A percentile compares a stretch with the other conserved stretches of the same genome.
Conservation (phyloP, 148 eudicot species). For the Drosera capensis region DNA sequence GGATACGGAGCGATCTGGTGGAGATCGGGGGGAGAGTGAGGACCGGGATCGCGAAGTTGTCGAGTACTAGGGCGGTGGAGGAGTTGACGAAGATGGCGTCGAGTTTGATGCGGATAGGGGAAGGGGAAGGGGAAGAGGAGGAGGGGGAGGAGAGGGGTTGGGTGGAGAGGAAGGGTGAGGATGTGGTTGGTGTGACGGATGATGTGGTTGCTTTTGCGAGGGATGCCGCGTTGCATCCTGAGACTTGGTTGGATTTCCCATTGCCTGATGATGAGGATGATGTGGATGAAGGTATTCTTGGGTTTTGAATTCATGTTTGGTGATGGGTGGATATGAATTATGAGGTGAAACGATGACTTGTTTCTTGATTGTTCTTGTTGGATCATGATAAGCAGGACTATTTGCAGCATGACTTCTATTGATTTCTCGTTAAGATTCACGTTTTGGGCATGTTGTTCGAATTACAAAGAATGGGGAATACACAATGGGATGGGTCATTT, state of each 20-base stretch:
- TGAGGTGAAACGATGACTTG: too few species aligned
- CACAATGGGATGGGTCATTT: too few species aligned
- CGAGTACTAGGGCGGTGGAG: constrained; percentile 42
- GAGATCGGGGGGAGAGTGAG: constrained; percentile 77
- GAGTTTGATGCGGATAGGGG: constrained; percentile 39
- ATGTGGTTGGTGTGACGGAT: constrained; percentile 67
- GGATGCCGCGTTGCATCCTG: constrained; percentile 73
- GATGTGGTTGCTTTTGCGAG: constrained; percentile 61
- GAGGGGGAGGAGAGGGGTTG: constrained; percentile 36
- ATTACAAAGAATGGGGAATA: too few species aligned
- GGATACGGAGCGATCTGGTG: constrained; percentile 51
- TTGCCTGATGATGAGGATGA: constrained; percentile 45
- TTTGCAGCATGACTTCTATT: too few species aligned
- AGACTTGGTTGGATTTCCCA: constrained; percentile 95
- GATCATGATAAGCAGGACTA: too few species aligned
- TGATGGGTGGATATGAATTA: too few species aligned
- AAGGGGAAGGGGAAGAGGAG: constrained; percentile 26
- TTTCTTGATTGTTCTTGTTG: too few species aligned
- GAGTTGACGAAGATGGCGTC: constrained; percentile 73
- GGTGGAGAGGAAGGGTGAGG: constrained; percentile 21
- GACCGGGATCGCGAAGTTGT: constrained; percentile 62
- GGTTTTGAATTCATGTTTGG: background rate
- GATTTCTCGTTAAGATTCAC: too few species aligned
- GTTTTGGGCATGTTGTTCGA: too few species aligned
- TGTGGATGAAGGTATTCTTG: constrained; percentile 24